Evolutionary conservation across 306 rosid species (phyloP), one percentile per base, ranked within the genome.

Genomic region (Quercus rubra): DNA sequence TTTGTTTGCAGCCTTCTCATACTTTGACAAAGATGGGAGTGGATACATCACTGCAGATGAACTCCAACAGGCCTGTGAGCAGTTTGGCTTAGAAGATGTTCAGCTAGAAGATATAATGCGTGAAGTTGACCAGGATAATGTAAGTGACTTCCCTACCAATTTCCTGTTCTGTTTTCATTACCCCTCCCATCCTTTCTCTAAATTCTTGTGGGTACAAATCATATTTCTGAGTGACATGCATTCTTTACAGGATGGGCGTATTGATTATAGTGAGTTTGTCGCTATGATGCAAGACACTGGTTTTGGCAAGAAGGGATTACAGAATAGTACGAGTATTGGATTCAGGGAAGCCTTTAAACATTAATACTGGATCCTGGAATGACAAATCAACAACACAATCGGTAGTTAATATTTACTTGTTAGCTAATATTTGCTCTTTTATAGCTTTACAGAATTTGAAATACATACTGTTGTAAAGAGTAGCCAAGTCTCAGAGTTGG

Each of bases 261-360:
- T 95, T 76, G 99, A 95, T 88, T 95, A 95, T 75, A 90, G 77
- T 59, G 99, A 95, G 89, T 95, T 95, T 84, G 93, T 76, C 41
- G 99, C 93, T 55, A 93, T 95, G 99, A 95, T 95, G 99, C 90
- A 90, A 91, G 99, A 93, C 84, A 89, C 90, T 21, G 87, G 78
- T 78, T 91, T 91, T 73, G 86, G 90, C 80, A 80, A 83, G 83
- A 79, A 12, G 76, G 87, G 88, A 19, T 23, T 81, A 63, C 57
- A 83, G 72, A 77, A 56, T 30, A 77, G 20, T 86, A 79, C 71
- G 85, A 86, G 87, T 56, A 80, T 74, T 59, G 75, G 76, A 83
- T 63, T 75, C 74, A 55, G 67, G 78, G 82, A 78, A 80, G 70
- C 80, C 78, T 66, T 81, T 68, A 78, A 81, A 86, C 83, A 73